A percentile compares a stretch with the other conserved stretches of the same genome.
phyloP scores from a whole-genome alignment of 2,329 filamentous ascomycete genomes.

The Monilinia fructicola region DNA sequence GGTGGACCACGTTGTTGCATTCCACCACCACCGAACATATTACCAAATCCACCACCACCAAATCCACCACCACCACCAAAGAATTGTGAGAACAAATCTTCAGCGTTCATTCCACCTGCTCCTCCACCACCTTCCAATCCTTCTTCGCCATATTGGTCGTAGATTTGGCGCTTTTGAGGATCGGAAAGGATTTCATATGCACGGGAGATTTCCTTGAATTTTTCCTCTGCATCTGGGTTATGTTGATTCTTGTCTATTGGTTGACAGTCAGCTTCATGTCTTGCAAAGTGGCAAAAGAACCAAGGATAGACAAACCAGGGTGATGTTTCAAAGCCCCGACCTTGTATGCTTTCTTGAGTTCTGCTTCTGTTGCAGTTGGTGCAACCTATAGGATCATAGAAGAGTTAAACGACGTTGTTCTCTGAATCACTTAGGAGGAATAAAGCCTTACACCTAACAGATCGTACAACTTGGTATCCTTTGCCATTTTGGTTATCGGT shows the following conservation, averaged over 20 bases:
- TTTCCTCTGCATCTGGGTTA: constrained; percentile 90
- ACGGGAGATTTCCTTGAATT: constrained; percentile 96
- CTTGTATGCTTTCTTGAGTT: constrained; percentile 91
- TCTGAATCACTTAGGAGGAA: not conserved
- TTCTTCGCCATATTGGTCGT: constrained; percentile 97
- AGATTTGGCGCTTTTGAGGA: constrained; percentile 83
- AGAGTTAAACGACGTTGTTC: constrained; percentile 35
- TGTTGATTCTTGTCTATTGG: constrained; percentile 86
- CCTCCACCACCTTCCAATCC: constrained; percentile 86
- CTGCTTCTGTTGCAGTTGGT: constrained; percentile 75
- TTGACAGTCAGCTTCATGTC: not conserved
- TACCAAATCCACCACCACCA: constrained; percentile 68
- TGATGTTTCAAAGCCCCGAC: constrained; percentile 80
- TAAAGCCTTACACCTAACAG: constrained; percentile 65
- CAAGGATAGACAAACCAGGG: constrained; percentile 60
- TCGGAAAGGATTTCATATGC: constrained; percentile 96
- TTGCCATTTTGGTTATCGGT: constrained; percentile 60
- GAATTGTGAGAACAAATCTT: constrained; percentile 96
- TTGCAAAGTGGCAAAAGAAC: constrained; percentile 10
- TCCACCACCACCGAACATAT: constrained; percentile 70
- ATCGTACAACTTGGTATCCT: constrained; percentile 79
- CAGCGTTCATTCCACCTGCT: constrained; percentile 84
- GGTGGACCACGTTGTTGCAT: constrained; percentile 77
- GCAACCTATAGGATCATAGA: constrained; percentile 58
- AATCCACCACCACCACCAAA: constrained; percentile 71